Percentiles rank a stretch among this genome's conserved stretches.
Evolutionary conservation across 176 grass and related monocot genomes (phyloP).

Genomic region (Oryza longistaminata): DNA sequence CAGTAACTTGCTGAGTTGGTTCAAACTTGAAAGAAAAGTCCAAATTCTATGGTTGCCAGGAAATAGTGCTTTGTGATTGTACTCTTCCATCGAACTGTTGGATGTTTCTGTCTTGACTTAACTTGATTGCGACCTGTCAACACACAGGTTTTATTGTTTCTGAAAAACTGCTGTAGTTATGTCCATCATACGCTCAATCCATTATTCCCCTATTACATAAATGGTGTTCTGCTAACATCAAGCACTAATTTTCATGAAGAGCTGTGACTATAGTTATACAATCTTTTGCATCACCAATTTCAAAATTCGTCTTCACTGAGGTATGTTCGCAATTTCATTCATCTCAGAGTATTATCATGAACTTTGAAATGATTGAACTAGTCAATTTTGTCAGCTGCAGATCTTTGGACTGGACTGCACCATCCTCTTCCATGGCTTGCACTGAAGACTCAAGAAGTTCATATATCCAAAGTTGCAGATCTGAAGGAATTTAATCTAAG

Average conservation of each 20-base stretch:
- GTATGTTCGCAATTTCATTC: slow-evolving; percentile 26
- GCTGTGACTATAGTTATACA: not conserved
- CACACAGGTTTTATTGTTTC: not conserved
- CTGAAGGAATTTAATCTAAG: slow-evolving; percentile 21
- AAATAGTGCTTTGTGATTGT: slow-evolving; percentile 10
- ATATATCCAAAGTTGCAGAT: slow-evolving; percentile 27
- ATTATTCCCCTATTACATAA: slow-evolving; percentile 14
- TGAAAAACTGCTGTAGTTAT: not conserved
- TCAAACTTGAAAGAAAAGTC: slow-evolving; percentile 27
- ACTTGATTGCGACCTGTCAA: slow-evolving; percentile 18
- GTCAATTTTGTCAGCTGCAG: slow-evolving; percentile 35
- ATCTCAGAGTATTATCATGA: not conserved
- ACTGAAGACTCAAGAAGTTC: slow-evolving; percentile 5
- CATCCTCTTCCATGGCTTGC: slow-evolving; percentile 24
- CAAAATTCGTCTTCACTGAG: not conserved
- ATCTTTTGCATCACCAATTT: slow-evolving; percentile 13
- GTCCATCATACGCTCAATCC: slow-evolving; percentile 4
- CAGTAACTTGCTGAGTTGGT: not conserved
- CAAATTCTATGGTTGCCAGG: slow-evolving; percentile 7
- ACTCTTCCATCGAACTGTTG: slow-evolving; percentile 17
- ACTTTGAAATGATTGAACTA: slow-evolving; percentile 32
- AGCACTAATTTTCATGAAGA: slow-evolving; percentile 18
- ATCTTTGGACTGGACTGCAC: slow-evolving; percentile 5
- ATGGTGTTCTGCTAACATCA: not conserved
- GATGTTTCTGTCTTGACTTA: slow-evolving; percentile 47